phyloP scores from a whole-genome alignment of 257 asterid species.

The Nemophila menziesii region DNA sequence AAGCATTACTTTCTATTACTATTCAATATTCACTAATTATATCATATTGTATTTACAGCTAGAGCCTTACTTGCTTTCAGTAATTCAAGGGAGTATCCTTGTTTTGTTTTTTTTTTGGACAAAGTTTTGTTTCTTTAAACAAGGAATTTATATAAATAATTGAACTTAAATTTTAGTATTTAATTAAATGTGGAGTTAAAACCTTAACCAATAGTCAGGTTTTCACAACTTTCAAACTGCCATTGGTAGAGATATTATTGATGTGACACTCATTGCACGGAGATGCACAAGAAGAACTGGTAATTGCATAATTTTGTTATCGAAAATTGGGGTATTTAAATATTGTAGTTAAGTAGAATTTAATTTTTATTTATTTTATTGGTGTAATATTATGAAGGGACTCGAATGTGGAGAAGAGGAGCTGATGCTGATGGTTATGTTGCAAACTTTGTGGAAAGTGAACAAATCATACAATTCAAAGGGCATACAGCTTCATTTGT shows the following conservation, averaged over 20 bases:
- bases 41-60: constrained; percentile 51
- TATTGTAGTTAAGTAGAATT: not conserved
- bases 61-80: constrained; percentile 80
- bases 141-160: no score
- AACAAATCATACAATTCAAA: constrained; percentile 57
- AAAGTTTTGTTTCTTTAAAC: not conserved
- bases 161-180: constrained; percentile 3
- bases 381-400: constrained; percentile 33
- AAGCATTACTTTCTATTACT: not conserved
- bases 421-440: constrained; percentile 66
- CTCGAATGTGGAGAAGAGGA: constrained; percentile 74
- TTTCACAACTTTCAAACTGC: constrained; percentile 58
- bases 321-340: not conserved
- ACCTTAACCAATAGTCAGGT: constrained; percentile 74
- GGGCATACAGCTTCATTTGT: constrained; percentile 71
- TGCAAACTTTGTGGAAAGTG: constrained; percentile 63
- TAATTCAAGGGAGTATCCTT: constrained; percentile 99
- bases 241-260: constrained; percentile 47
- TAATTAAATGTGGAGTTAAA: constrained; percentile 15
- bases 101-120: constrained; percentile 11
- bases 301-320: constrained; percentile 11
- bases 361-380: constrained; percentile 8
- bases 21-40: constrained; percentile 15
- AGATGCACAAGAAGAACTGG: constrained; percentile 89
- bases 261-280: constrained; percentile 72